Conservation (phyloP, 768 basidiomycete genomes). For the Thelephora aurantiotincta region DNA sequence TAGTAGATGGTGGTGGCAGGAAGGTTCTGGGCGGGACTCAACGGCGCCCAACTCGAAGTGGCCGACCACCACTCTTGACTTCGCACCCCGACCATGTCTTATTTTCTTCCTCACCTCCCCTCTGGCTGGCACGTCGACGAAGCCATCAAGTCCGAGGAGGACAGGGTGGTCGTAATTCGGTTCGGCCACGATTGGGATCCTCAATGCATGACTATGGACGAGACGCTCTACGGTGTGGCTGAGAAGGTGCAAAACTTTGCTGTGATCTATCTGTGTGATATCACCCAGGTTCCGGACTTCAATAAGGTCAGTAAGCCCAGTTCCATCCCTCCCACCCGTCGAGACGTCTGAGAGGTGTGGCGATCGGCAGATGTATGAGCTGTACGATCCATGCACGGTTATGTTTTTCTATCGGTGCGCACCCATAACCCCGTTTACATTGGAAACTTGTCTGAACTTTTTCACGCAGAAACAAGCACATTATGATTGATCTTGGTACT, state of each 20-base stretch:
- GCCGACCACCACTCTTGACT: background rate
- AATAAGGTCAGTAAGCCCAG: conserved; percentile 58
- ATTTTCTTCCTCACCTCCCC: conserved; percentile 77
- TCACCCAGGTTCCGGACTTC: conserved; percentile 95
- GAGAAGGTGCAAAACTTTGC: conserved; percentile 99
- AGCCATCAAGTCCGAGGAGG: conserved; percentile 96
- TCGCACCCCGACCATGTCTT: conserved; percentile 46
- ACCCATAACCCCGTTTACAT: background rate
- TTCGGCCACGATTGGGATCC: conserved; percentile 92
- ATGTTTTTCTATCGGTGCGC: conserved; percentile 95
- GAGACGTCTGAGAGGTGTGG: background rate
- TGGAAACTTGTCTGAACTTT: background rate
- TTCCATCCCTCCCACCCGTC: background rate
- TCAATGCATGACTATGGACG: conserved; percentile 99
- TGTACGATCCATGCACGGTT: conserved; percentile 94
- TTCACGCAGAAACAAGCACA: conserved; percentile 78
- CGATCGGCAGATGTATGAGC: conserved; percentile 78
- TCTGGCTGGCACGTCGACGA: conserved; percentile 99
- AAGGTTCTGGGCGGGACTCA: background rate
- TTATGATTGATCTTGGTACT: conserved; percentile 99
- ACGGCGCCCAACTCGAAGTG: background rate
- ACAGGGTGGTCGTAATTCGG: conserved; percentile 84
- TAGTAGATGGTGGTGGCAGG: conserved; percentile 1
- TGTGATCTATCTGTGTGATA: conserved; percentile 90
- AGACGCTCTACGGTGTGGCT: conserved; percentile 80